Evolutionary conservation across 2,329 filamentous ascomycete species (phyloP), one percentile per base, ranked within the genome.

Genomic region (Penicillium verrucosum): DNA sequence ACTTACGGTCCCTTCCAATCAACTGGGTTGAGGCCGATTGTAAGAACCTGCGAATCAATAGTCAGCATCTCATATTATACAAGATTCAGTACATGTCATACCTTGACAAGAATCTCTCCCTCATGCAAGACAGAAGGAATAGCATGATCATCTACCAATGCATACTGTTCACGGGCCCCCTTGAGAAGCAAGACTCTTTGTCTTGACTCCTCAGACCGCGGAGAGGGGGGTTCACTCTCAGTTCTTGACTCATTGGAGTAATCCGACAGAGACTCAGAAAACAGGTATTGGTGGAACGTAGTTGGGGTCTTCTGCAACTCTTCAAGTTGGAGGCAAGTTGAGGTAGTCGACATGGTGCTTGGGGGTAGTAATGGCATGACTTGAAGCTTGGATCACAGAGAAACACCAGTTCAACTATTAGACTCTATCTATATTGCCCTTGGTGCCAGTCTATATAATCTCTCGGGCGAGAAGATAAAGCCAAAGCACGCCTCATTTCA

Each of bases 11-110:
- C 82, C 75, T 89, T 89, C 85, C 85, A 89, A 69, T 90, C 89
- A 54, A 92, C 88, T 0, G 89, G 89, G 65, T 92, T 92, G 37
- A 92, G 74, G 0, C 89, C 88, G 63, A 90, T 86, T 12, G 83
- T 82, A 37, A 81, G 75, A 1, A 85, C 77, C 72, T 74, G 53
- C 2, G 9, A 8, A 34, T 23, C 8, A 46, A 53, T 29, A 34
- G 47, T 63, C n/a, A 63, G 42, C 32, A 41, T 8, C 30, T 16
- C 8, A 11, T 41, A 43, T 11, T 9, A 45, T 47, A 41, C 34
- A 56, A 38, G 34, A 21, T 48, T n/a, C 30, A 5, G 18, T 14
- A 4, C 6, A 10, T 5, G 29, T 30, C 44, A 32, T 65, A 74
- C 81, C 67, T 82, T 82, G n/a, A 90, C 81, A 5, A 90, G 73